phyloP scores from a whole-genome alignment of 2,329 filamentous ascomycete species.

The Alternaria arborescens region DNA sequence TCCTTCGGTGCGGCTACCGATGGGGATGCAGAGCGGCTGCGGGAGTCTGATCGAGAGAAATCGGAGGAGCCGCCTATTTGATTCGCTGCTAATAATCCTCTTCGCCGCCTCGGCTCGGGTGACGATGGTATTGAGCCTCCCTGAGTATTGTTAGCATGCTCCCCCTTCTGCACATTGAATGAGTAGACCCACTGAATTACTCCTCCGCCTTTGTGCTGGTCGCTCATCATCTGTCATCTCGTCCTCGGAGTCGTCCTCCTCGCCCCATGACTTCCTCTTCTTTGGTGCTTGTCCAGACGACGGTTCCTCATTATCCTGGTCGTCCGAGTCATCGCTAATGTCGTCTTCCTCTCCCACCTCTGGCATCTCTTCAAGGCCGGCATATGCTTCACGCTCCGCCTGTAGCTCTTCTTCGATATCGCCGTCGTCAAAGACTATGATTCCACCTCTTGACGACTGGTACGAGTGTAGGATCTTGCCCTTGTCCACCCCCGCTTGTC shows the following conservation, averaged over 20 bases:
- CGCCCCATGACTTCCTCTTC: conserved; percentile 54
- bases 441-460: conserved; percentile 80
- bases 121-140: conserved; percentile 70
- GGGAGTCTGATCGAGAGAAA: conserved; percentile 52
- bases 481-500: conserved; percentile 72
- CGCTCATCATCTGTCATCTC: conserved; percentile 76
- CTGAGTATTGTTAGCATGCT: conserved; percentile 46
- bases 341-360: conserved; percentile 79
- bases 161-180: conserved; percentile 12
- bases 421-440: conserved; percentile 94
- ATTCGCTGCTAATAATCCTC: conserved; percentile 60
- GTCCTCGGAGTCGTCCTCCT: conserved; percentile 69
- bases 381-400: conserved; percentile 81
- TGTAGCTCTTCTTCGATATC: conserved; percentile 87
- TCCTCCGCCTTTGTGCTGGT: conserved; percentile 81
- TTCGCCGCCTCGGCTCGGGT: conserved; percentile 68
- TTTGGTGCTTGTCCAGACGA: conserved; percentile 48
- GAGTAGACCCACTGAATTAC: conserved; percentile 76
- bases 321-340: conserved; percentile 64
- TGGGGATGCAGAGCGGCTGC: conserved; percentile 48
- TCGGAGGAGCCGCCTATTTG: conserved; percentile 48
- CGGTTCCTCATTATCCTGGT: conserved; percentile 46
- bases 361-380: conserved; percentile 88
- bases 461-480: conserved; percentile 78
- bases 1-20: conserved; percentile 58